Percentiles rank a stretch among this genome's conserved stretches.
Conservation (phyloP, 305 asterid genomes). For the Fraxinus xanthoxyloides region DNA sequence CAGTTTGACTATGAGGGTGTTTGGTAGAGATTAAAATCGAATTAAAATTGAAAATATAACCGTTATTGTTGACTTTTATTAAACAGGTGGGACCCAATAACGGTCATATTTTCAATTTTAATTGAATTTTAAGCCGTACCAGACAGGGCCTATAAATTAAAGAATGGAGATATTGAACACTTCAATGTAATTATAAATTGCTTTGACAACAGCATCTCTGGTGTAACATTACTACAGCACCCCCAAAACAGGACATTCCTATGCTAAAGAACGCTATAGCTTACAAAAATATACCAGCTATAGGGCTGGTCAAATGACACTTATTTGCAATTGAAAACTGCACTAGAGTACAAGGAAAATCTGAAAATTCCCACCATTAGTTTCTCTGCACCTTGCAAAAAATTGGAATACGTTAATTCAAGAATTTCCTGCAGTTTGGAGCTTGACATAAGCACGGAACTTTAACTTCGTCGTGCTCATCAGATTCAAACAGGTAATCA, state of each 20-base stretch:
- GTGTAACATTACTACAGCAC: neutral
- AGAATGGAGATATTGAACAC: neutral
- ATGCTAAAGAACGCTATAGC: neutral
- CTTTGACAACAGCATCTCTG: neutral
- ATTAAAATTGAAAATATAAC: too few species aligned
- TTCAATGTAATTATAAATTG: neutral
- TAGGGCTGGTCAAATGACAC: slow-evolving; percentile 6
- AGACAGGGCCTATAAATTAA: too few species aligned
- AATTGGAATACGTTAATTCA: slow-evolving; percentile 50
- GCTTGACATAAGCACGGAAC: slow-evolving; percentile 85
- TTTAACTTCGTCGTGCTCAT: slow-evolving; percentile 77
- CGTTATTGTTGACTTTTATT: too few species aligned
- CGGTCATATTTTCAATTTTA: too few species aligned
- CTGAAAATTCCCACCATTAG: neutral
- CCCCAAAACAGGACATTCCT: neutral
- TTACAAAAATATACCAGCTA: slow-evolving; percentile 2
- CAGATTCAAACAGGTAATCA: slow-evolving; percentile 85
- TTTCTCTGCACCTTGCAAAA: neutral
- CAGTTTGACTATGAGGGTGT: too few species aligned
- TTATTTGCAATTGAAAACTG: slow-evolving; percentile 4
- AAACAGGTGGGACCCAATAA: too few species aligned
- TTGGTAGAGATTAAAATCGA: too few species aligned
- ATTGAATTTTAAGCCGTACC: too few species aligned
- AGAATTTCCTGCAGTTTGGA: slow-evolving; percentile 72
- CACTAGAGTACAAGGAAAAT: neutral